Evolutionary conservation across 1,284 basidiomycete species (phyloP), one percentile per base, ranked within the genome.

Genomic region (Puccinia polysora): DNA sequence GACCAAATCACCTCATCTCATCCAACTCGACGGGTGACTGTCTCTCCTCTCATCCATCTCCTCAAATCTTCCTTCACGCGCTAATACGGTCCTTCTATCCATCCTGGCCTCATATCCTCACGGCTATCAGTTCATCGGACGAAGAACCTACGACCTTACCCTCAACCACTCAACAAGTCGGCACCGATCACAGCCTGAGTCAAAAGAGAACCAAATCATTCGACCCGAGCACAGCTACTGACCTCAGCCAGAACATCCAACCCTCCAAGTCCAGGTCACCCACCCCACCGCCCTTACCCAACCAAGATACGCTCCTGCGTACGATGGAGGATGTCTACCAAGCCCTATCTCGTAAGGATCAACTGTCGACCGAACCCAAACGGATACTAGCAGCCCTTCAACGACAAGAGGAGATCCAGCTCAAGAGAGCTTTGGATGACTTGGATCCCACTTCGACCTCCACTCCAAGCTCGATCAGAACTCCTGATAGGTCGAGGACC

Each of bases 181-280:
- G 47, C 5, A 2, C 32, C 15, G 12, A 12, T n/a, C 28, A 34
- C 25, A 52, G n/a, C 1, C 28, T 12, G 14, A 30, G 23, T 10
- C 40, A 50, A 49, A 64, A 20, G 47, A 20, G 63, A n/a, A n/a
- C n/a, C n/a, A n/a, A n/a, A n/a, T n/a, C n/a, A n/a, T n/a, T n/a
- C n/a, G n/a, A n/a, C n/a, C n/a, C n/a, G n/a, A n/a, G n/a, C n/a
- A n/a, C n/a, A n/a, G n/a, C n/a, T n/a, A n/a, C n/a, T n/a, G n/a
- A n/a, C n/a, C n/a, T n/a, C n/a, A n/a, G n/a, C n/a, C n/a, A n/a
- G n/a, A n/a, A n/a, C n/a, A n/a, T n/a, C n/a, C n/a, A n/a, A 28
- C 52, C 32, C 15, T 14, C n/a, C 4, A 53, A 68, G 20, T 55
- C 53, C 38, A 58, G 53, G 58, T 53, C 52, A 38, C 65, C 65